These are phyloP conservation scores for Sherardia arvensis DNA, from an alignment of 257 asterid species.

Conservation along the genomic window DNA sequence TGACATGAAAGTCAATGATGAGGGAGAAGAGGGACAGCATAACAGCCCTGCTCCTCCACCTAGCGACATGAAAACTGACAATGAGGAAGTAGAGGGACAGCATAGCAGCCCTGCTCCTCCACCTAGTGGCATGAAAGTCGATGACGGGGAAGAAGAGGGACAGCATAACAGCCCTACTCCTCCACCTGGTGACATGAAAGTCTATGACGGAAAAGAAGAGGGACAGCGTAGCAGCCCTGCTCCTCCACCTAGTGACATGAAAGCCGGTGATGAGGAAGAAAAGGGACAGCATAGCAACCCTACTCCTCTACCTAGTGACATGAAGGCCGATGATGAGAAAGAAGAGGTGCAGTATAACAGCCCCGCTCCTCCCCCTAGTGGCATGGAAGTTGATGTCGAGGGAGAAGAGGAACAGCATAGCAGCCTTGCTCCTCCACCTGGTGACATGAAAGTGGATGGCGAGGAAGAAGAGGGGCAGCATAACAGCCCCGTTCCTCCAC, in stretches of 20 bases:
- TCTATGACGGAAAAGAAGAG: constrained; percentile 60
- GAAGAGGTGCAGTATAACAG: too few species aligned
- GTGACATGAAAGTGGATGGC: constrained; percentile 65
- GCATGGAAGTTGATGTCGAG: too few species aligned
- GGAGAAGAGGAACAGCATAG: background rate
- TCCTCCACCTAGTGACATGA: too few species aligned
- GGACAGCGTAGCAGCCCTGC: constrained; percentile 34
- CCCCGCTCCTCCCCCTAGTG: too few species aligned
- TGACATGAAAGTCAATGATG: constrained; percentile 74
- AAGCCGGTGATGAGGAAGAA: constrained; percentile 64
- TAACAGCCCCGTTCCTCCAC: too few species aligned
- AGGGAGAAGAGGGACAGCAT: constrained; percentile 40
- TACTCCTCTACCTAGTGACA: too few species aligned
- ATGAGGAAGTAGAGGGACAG: constrained; percentile 48
- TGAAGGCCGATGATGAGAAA: too few species aligned
- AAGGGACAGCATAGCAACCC: constrained; percentile 34
- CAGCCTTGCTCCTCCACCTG: too few species aligned
- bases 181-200: too few species aligned
- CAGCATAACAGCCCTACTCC: constrained; percentile 26
- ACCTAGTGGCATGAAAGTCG: constrained; percentile 40
- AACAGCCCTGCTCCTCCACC: too few species aligned
- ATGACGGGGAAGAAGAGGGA: constrained; percentile 54
- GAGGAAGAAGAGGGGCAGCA: constrained; percentile 46
- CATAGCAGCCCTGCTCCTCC: constrained; percentile 11
- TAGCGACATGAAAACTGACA: constrained; percentile 76